Evolutionary conservation across 163 green algal genomes (phyloP).

Genomic region (Scenedesmus sp.): DNA sequence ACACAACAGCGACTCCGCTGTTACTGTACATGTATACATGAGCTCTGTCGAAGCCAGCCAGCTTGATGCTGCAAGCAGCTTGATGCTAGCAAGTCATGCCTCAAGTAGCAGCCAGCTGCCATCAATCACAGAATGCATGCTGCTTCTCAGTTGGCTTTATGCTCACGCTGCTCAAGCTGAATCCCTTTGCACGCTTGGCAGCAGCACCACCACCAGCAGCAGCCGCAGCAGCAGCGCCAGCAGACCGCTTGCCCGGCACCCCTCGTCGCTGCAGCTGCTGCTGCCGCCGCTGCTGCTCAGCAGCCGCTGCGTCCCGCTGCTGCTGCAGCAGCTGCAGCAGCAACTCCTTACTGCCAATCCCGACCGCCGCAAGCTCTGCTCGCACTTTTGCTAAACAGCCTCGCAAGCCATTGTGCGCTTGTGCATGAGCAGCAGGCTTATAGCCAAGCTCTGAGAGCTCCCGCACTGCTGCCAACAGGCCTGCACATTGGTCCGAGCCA

Average conservation of each 20-base stretch:
- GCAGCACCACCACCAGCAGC: not conserved
- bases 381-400: not conserved
- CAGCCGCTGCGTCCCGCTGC: not conserved
- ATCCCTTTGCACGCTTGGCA: not conserved
- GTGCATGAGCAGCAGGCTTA: not conserved
- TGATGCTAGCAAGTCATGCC: not conserved
- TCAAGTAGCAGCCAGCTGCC: too few relatives aligned
- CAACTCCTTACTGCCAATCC: not conserved
- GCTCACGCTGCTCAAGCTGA: not conserved
- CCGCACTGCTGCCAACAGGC: not conserved
- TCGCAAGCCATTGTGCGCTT: not conserved
- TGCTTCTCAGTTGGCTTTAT: not conserved
- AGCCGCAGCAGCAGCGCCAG: not conserved
- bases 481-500: not conserved
- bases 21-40: too few relatives aligned
- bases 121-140: not conserved
- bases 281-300: not conserved
- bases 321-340: slow-evolving; percentile 2
- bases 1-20: too few relatives aligned
- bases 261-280: not conserved
- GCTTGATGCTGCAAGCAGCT: too few relatives aligned
- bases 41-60: too few relatives aligned
- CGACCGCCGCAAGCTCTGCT: not conserved
- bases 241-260: not conserved
- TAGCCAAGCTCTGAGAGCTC: not conserved